phyloP scores from a whole-genome alignment of 2,329 filamentous ascomycete species.

The Cercospora sesami region DNA sequence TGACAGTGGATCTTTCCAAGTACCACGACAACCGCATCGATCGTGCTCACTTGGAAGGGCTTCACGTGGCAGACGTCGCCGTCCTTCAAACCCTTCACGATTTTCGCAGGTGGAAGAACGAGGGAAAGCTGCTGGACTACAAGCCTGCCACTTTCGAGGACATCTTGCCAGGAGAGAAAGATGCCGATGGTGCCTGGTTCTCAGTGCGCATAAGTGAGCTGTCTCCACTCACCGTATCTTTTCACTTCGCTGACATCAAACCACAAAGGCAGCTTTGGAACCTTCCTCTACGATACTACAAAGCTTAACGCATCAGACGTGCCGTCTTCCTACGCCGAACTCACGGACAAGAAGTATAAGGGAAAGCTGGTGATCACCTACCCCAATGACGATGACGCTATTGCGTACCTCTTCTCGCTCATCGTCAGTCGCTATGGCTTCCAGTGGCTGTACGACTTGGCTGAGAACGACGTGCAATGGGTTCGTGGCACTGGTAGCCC shows the following conservation, averaged over 20 bases:
- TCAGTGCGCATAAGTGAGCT: constrained; percentile 42
- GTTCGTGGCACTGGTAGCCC: constrained; percentile 53
- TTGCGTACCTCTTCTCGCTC: constrained; percentile 53
- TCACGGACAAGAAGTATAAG: constrained; percentile 54
- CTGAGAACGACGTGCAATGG: constrained; percentile 52
- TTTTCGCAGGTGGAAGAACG: constrained; percentile 53
- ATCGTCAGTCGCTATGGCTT: constrained; percentile 46
- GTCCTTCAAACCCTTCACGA: constrained; percentile 56
- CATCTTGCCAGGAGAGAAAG: constrained; percentile 47
- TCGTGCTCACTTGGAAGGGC: constrained; percentile 23
- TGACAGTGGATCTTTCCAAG: constrained; percentile 58
- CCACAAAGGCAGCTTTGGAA: constrained; percentile 18
- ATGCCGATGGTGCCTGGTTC: constrained; percentile 47
- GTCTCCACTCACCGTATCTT: constrained; percentile 12
- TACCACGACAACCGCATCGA: constrained; percentile 55
- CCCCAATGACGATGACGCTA: constrained; percentile 60
- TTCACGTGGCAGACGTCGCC: constrained; percentile 52
- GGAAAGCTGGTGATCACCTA: constrained; percentile 57
- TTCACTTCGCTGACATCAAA: neutral
- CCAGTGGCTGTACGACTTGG: constrained; percentile 49
- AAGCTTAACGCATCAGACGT: constrained; percentile 34
- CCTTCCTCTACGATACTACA: constrained; percentile 41
- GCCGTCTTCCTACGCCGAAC: constrained; percentile 47
- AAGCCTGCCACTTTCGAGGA: constrained; percentile 51
- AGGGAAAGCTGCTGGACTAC: constrained; percentile 53